Evolutionary conservation across 78 protist species (phyloP).

Genomic region (Pigoraptor vietnamica): DNA sequence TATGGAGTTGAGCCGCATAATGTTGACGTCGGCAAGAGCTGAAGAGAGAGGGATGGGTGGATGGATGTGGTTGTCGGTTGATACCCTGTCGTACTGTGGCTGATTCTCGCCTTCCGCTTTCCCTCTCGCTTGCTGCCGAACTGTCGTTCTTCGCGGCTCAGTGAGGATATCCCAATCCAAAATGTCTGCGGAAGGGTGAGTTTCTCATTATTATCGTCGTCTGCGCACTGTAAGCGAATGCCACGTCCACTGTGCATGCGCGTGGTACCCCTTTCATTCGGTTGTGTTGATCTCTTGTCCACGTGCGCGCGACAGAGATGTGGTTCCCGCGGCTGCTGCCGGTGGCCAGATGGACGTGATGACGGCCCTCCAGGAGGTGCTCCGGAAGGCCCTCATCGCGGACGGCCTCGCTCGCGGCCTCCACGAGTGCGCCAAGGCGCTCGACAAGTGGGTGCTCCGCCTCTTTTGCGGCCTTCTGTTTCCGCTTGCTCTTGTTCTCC

Average conservation of each 20-base stretch:
- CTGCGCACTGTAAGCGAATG: no score
- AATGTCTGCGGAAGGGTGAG: not conserved
- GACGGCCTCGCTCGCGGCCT: conserved; percentile 93
- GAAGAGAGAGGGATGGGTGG: not conserved
- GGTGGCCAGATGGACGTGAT: conserved; percentile 18
- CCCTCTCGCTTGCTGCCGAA: no score
- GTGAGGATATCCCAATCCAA: not conserved
- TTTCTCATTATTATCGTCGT: not conserved
- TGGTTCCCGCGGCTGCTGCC: not conserved
- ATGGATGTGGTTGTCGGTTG: not conserved
- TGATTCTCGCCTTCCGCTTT: no score
- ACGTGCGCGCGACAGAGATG: not conserved
- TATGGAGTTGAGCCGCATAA: no score
- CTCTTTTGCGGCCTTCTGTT: not conserved
- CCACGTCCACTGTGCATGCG: not conserved
- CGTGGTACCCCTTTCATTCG: not conserved
- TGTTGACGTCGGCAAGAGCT: no score
- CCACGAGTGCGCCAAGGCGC: conserved; percentile 80
- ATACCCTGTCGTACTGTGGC: no score
- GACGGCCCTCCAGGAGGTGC: conserved; percentile 80
- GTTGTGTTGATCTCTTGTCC: not conserved
- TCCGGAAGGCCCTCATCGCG: conserved; percentile 69
- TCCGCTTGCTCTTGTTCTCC: not conserved
- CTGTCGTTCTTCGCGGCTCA: no score
- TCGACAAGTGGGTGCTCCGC: conserved; percentile 50